A percentile compares a stretch with the other conserved stretches of the same genome.
Conservation (phyloP, 805 yeast genomes). For the Pichia cephalocereana region DNA sequence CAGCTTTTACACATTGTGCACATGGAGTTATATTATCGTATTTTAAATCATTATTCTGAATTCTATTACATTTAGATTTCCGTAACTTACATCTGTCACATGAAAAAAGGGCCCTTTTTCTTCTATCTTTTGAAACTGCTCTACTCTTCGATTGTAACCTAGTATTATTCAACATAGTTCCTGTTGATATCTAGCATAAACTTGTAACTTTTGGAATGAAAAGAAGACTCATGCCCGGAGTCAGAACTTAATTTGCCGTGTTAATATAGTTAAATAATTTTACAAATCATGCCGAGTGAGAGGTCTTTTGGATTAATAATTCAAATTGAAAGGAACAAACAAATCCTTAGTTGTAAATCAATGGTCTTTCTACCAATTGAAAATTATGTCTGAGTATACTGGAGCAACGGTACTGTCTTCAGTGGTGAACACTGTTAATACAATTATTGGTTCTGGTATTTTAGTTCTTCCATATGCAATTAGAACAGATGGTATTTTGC, state of each 20-base stretch:
- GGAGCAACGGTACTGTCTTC: constrained; percentile 51
- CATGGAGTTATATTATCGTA: constrained; percentile 34
- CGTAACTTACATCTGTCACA: constrained; percentile 38
- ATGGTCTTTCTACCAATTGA: too few species aligned
- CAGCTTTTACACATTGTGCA: constrained; percentile 28
- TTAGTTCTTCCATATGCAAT: constrained; percentile 70
- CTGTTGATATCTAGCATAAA: too few species aligned
- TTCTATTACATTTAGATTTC: constrained; percentile 34
- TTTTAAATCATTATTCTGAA: constrained; percentile 24
- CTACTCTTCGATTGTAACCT: constrained; percentile 25
- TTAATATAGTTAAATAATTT: too few species aligned
- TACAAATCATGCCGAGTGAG: too few species aligned
- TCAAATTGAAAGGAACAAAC: too few species aligned
- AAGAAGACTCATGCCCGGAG: too few species aligned
- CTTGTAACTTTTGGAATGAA: too few species aligned
- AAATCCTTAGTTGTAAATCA: too few species aligned
- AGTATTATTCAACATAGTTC: not conserved
- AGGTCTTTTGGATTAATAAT: too few species aligned
- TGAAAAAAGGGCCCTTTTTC: constrained; percentile 34
- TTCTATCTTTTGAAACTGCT: constrained; percentile 28
- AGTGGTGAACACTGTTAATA: constrained; percentile 57
- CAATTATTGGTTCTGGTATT: constrained; percentile 75
- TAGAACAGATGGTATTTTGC: constrained; percentile 52
- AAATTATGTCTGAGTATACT: not conserved
- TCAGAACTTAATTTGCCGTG: too few species aligned